Evolutionary conservation across 2,329 filamentous ascomycete species (phyloP), one percentile per base, ranked within the genome.

Genomic region (Seiridium unicorne): DNA sequence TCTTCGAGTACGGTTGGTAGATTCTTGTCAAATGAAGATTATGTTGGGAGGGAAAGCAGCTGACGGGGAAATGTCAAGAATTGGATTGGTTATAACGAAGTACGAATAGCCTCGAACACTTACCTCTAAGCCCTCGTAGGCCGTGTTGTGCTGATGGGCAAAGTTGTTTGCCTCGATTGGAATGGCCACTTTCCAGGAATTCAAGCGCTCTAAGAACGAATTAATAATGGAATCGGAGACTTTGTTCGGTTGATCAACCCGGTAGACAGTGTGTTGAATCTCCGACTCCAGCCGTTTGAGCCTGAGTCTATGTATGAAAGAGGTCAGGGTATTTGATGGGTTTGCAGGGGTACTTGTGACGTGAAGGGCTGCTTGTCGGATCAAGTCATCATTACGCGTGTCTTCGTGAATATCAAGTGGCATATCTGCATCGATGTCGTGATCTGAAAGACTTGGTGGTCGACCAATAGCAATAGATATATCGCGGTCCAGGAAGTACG

Each of bases 221-320:
- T 65, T 62, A 51, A 70, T 65, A 10, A 60, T 65, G 10, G 57
- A 60, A 26, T 71, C 68, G 10, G 69, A 64, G 18, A 69, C 62
- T 10, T 65, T 65, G 13, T 58, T 62, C 3, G 66, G 61, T 35
- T 61, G 61, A 58, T 72, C 69, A 5, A 72, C 69, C 46, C 69
- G 62, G 53, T 72, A 72, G 31, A 70, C 62, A 4, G 58, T 60
- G 54, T 72, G 69, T 51, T 72, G 69, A 36, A 72, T 72, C 36
- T 72, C 69, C 7, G 69, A 72, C 57, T 72, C 69, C 51, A 72
- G 68, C 18, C 62, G 61, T 59, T 72, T 71, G 9, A 72, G 66
- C 40, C 69, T 60, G 32, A 66, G 63, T 26, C 69, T 68, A 54
- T 72, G 69, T 26, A 72, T 65, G 51, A 70, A 72, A 3, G 69